Conservation (phyloP, 768 basidiomycete genomes). For the Pilatotrama ljubarskyi region DNA sequence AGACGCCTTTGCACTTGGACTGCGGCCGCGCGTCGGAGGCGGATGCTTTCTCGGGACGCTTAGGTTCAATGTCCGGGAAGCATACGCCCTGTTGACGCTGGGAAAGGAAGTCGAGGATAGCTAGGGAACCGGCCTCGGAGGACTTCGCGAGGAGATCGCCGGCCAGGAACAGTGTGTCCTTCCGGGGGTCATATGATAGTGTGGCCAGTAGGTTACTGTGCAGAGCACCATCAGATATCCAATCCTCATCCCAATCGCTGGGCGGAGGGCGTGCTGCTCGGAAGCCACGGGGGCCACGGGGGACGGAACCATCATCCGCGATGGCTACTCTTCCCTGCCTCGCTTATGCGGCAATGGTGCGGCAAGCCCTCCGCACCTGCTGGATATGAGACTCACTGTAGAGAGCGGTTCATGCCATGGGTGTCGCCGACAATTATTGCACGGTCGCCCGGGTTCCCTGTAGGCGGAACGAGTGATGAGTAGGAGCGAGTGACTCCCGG, state of each 20-base stretch:
- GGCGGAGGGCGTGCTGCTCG: not conserved
- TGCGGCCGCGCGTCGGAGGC: not conserved
- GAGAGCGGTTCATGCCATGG: slow-evolving; percentile 73
- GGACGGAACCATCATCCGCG: not conserved
- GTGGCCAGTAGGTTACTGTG: slow-evolving; percentile 61
- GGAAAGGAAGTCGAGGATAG: slow-evolving; percentile 65
- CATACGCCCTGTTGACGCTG: slow-evolving; percentile 39
- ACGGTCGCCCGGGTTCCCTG: slow-evolving; percentile 55
- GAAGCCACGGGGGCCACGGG: not conserved
- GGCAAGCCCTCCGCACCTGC: not conserved
- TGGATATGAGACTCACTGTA: slow-evolving; percentile 51
- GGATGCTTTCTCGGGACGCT: not conserved
- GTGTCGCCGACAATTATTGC: slow-evolving; percentile 85
- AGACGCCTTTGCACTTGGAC: slow-evolving; percentile 36
- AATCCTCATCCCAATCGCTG: not conserved
- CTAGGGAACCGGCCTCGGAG: slow-evolving; percentile 54
- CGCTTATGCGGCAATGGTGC: not conserved
- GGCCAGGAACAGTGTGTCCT: slow-evolving; percentile 75
- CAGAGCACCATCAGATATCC: not conserved
- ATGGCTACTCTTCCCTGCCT: not conserved
- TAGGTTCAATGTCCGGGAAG: slow-evolving; percentile 1
- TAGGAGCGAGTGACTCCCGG: not conserved
- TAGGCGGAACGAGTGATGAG: not conserved
- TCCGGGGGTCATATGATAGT: slow-evolving; percentile 55
- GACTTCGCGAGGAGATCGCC: slow-evolving; percentile 85